Evolutionary conservation across 1,139 yeast species (phyloP), one percentile per base, ranked within the genome.

Genomic region (Petasospora fabianii): DNA sequence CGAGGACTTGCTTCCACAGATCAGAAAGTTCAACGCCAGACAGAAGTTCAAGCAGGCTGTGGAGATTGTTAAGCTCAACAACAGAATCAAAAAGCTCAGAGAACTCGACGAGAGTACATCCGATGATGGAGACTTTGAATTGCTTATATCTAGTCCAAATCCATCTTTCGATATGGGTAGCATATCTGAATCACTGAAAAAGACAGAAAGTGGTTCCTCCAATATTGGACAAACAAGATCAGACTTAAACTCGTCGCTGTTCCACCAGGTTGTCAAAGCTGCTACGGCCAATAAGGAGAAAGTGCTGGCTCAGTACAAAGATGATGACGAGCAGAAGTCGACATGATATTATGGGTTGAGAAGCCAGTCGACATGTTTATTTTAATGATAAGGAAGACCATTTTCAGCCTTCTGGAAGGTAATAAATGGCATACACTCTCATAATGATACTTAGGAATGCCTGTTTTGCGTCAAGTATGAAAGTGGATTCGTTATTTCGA

Each of bases 1-100:
- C 32, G 64, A 71, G 31, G 94, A 86, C 60, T 71, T 86, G 66
- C 69, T 84, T 60, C 96, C 96, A 30, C 67, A 64, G 48, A 76
- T 82, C 55, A 71, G 71, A 64, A 77, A 79, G 55, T 85, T 88
- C 71, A 80, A 84, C 59, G 96, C 96, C 29, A 85, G 84, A 58
- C 74, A 77, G 59, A 88, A 84, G 61, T 82, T 92, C 66, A 77
- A 80, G 58, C 87, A 84, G 55, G 97, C 95, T 27, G 83, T 87
- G 50, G 94, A 84, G 58, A 71, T 85, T 55, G 88, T 87, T 39
- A 77, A 77, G 52, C 73, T 87, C 60, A 76, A 81, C 54, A 85
- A 86, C 61, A 72, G 84, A 57, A 79, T 87, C 59, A 69, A 74
- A 54, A 78, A 80, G 44, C 72, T 87, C 58, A 79, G 80, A 60